These are phyloP conservation scores for Cocos nucifera DNA, from an alignment of 176 grass and related monocot genomes.

Conservation along the genomic window DNA sequence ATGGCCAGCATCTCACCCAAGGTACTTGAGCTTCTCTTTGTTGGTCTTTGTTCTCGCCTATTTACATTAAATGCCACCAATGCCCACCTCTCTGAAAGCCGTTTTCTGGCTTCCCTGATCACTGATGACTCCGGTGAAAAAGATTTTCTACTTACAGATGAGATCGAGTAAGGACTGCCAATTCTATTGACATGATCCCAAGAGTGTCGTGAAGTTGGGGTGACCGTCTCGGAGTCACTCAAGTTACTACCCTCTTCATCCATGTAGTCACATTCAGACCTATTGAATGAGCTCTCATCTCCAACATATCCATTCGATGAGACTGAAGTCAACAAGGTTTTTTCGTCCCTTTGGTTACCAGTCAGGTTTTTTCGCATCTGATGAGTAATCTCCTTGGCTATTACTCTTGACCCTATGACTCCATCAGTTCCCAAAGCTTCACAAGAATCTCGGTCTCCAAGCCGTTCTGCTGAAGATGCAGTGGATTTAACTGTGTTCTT, in stretches of 20 bases:
- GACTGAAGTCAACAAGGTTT: constrained; percentile 20
- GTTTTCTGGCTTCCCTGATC: constrained; percentile 70
- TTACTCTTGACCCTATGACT: constrained; percentile 32
- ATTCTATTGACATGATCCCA: constrained; percentile 66
- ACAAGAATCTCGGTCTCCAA: constrained; percentile 32
- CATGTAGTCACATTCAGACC: constrained; percentile 42
- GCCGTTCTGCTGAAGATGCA: constrained; percentile 19
- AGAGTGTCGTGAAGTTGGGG: constrained; percentile 53
- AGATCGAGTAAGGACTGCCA: constrained; percentile 61
- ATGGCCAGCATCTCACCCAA: constrained; percentile 88
- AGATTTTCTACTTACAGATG: constrained; percentile 54
- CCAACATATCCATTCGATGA: constrained; percentile 30
- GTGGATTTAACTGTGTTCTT: constrained; percentile 14
- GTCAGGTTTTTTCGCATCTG: constrained; percentile 49
- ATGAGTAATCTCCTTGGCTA: constrained; percentile 45
- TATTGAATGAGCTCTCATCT: constrained; percentile 55
- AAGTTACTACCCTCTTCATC: constrained; percentile 52
- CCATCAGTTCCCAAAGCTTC: constrained; percentile 36
- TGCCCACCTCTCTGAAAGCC: constrained; percentile 78
- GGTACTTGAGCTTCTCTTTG: constrained; percentile 41
- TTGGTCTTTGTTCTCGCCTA: constrained; percentile 44
- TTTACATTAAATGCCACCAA: constrained; percentile 43
- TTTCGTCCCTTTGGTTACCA: constrained; percentile 28
- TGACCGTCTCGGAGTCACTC: constrained; percentile 63
- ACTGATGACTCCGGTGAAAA: constrained; percentile 46